phyloP scores from a whole-genome alignment of 2,329 filamentous ascomycete genomes.

The Cytospora mali region DNA sequence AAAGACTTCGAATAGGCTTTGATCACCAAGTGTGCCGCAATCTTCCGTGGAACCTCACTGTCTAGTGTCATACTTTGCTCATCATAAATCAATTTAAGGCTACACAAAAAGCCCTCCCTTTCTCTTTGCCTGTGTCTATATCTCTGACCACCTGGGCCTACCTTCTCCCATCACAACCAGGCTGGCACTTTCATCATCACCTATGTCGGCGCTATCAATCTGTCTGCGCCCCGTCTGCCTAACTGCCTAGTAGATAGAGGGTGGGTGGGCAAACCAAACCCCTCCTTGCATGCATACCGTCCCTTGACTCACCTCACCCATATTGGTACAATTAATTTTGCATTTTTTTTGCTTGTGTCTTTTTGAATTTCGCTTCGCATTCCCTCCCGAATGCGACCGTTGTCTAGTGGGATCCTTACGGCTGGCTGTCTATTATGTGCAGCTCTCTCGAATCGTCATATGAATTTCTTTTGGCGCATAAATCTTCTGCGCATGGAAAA shows the following conservation, averaged over 20 bases:
- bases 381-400: slow-evolving; percentile 1
- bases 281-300: neutral
- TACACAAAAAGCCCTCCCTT: slow-evolving; percentile 5
- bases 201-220: slow-evolving; percentile 13
- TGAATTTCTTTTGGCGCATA: slow-evolving; percentile 1
- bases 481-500: slow-evolving; percentile 27
- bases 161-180: neutral
- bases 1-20: no score
- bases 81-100: slow-evolving; percentile 18
- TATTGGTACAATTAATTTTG: slow-evolving; percentile 22
- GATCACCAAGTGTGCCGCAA: no score
- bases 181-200: neutral
- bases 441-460: neutral
- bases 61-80: neutral
- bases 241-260: neutral
- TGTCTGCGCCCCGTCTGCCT: slow-evolving; percentile 8
- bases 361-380: slow-evolving; percentile 10
- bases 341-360: slow-evolving; percentile 17
- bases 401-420: slow-evolving; percentile 4
- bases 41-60: no score
- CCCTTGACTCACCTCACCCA: neutral
- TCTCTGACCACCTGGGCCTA: slow-evolving; percentile 5
- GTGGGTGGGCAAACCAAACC: neutral
- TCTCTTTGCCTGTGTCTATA: slow-evolving; percentile 3
- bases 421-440: slow-evolving; percentile 13